Conservation (phyloP, 83 land plant genomes). For the Diphasiastrum complanatum region DNA sequence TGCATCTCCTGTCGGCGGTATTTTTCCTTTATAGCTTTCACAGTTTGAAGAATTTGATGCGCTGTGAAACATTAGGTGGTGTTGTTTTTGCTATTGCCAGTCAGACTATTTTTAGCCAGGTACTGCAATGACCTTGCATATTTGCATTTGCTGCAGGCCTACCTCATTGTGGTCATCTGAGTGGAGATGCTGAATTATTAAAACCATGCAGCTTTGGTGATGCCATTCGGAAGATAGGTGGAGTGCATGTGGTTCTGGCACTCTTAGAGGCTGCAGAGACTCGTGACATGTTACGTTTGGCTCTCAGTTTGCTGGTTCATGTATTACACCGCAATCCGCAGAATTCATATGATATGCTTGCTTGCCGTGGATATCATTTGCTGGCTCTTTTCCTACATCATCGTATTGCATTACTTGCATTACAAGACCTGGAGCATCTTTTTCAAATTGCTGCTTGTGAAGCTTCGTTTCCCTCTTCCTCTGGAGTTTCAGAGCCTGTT, state of each 20-base stretch:
- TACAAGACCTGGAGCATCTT: constrained; percentile 78
- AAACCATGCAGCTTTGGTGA: constrained; percentile 79
- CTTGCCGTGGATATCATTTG: constrained; percentile 84
- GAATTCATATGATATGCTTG: constrained; percentile 87
- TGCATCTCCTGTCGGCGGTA: constrained; percentile 97
- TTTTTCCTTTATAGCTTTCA: constrained; percentile 15
- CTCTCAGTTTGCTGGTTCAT: constrained; percentile 67
- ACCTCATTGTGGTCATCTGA: constrained; percentile 82
- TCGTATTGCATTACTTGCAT: constrained; percentile 73
- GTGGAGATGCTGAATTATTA: constrained; percentile 75
- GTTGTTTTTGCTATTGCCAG: not conserved
- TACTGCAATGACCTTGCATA: no score
- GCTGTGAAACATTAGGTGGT: no score
- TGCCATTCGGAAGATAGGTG: constrained; percentile 75
- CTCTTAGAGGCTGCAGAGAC: constrained; percentile 88
- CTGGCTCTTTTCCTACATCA: constrained; percentile 82
- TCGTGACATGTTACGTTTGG: constrained; percentile 89
- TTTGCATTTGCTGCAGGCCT: no score
- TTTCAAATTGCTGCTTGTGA: constrained; percentile 95
- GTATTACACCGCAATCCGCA: constrained; percentile 76
- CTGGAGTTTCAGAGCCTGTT: no score
- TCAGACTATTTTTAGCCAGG: not conserved
- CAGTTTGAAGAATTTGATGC: no score
- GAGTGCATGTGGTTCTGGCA: constrained; percentile 76
- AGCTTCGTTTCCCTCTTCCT: constrained; percentile 61